A percentile compares a stretch with the other conserved stretches of the same genome.
Evolutionary conservation across 179 eudicot species (phyloP).

Genomic region (Gypsophila paniculata): DNA sequence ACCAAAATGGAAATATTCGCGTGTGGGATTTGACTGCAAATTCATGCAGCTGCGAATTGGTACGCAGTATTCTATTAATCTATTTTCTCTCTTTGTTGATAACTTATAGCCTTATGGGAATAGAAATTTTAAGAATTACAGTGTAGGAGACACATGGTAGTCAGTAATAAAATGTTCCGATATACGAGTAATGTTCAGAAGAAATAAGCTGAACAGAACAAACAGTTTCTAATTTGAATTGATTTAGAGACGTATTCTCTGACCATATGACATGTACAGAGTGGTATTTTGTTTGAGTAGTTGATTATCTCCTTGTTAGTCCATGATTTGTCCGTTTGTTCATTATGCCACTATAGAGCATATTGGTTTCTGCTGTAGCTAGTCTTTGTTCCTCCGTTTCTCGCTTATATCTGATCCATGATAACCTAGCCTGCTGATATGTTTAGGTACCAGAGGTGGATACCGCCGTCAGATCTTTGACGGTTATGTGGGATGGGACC

Average conservation of each 20-base stretch:
- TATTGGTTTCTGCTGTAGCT: not conserved
- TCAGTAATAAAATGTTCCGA: too few relatives aligned
- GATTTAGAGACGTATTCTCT: too few relatives aligned
- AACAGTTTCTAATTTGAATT: too few relatives aligned
- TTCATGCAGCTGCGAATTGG: conserved; percentile 99
- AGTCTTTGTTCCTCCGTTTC: not conserved
- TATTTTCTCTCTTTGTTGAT: not conserved
- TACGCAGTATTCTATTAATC: too few relatives aligned
- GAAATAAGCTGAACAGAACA: too few relatives aligned
- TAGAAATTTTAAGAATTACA: not conserved
- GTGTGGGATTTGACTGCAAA: conserved; percentile 99
- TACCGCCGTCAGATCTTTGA: conserved; percentile 87
- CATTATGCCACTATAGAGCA: not conserved
- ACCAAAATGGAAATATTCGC: conserved; percentile 97
- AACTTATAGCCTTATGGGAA: not conserved
- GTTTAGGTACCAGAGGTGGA: conserved; percentile 95
- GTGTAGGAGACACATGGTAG: not conserved
- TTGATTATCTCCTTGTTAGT: not conserved
- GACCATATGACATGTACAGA: not conserved
- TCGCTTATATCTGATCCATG: not conserved
- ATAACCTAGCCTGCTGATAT: not conserved
- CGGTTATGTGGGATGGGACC: conserved; percentile 98
- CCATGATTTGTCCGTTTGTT: not conserved
- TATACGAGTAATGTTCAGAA: too few relatives aligned
- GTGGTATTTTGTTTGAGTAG: not conserved